A percentile compares a stretch with the other conserved stretches of the same genome.
phyloP scores from a whole-genome alignment of 2,329 filamentous ascomycete genomes.

The Alternaria conjuncta region DNA sequence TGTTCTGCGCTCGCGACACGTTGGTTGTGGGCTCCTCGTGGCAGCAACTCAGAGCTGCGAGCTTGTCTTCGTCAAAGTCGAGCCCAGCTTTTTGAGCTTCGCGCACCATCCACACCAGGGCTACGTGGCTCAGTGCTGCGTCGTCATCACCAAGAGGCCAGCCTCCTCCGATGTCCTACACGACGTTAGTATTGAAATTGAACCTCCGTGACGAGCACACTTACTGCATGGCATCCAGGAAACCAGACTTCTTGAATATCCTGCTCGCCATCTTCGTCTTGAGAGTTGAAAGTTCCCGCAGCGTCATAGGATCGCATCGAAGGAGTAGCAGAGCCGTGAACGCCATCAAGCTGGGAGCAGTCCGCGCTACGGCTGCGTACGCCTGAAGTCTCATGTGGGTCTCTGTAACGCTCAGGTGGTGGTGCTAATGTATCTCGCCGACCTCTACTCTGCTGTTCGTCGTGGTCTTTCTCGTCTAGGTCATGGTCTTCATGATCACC shows the following conservation, averaged over 20 bases:
- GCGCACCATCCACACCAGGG: conserved; percentile 73
- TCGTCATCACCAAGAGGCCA: conserved; percentile 67
- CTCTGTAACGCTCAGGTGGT: conserved; percentile 38
- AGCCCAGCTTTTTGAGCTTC: conserved; percentile 71
- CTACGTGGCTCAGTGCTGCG: conserved; percentile 69
- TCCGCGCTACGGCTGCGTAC: conserved; percentile 41
- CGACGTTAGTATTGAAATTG: conserved; percentile 8
- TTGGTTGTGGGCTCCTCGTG: conserved; percentile 47
- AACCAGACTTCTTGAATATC: conserved; percentile 86
- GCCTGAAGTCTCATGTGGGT: conserved; percentile 44
- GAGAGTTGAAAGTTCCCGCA: conserved; percentile 28
- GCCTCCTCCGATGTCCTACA: conserved; percentile 73
- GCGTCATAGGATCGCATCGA: conserved; percentile 42
- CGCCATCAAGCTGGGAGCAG: conserved; percentile 24
- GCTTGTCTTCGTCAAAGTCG: conserved; percentile 71
- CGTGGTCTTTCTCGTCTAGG: conserved; percentile 13
- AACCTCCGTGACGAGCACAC: conserved; percentile 1
- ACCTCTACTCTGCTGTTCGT: conserved; percentile 18
- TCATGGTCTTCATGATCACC: conserved; percentile 18
- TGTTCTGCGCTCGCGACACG: conserved; percentile 4
- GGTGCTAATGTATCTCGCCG: conserved; percentile 35
- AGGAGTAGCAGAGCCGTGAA: conserved; percentile 24
- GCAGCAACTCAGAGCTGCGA: conserved; percentile 69
- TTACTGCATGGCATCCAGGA: conserved; percentile 71
- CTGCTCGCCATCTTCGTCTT: conserved; percentile 60